Evolutionary conservation across 176 grass and related monocot genomes (phyloP).

Genomic region (Avena insularis): DNA sequence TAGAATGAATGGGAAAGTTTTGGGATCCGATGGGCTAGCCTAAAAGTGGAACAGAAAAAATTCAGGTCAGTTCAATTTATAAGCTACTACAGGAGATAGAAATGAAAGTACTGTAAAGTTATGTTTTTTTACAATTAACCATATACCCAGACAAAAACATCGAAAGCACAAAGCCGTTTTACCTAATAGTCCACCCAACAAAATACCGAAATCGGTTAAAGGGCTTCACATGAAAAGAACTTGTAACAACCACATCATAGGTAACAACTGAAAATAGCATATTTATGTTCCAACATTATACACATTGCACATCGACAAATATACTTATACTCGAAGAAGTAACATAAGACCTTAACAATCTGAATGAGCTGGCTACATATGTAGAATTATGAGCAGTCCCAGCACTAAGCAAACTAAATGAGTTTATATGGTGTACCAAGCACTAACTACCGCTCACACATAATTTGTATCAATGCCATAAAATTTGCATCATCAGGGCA

Average conservation of each 20-base stretch:
- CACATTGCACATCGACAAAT: not conserved
- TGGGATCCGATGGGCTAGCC: conserved; percentile 91
- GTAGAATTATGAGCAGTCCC: conserved; percentile 11
- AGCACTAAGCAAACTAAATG: conserved; percentile 14
- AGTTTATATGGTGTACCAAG: conserved; percentile 9
- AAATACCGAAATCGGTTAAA: conserved; percentile 30
- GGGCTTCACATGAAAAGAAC: not conserved
- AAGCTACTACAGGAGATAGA: conserved; percentile 31
- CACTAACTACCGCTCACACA: not conserved
- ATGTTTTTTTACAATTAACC: not conserved
- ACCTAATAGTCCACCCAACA: conserved; percentile 35
- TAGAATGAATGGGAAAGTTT: conserved; percentile 96
- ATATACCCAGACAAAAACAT: conserved; percentile 4
- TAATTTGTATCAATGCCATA: not conserved
- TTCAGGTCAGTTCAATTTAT: conserved; percentile 35
- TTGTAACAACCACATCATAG: not conserved
- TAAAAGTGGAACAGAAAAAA: conserved; percentile 48
- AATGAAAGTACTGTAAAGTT: conserved; percentile 11
- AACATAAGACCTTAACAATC: conserved; percentile 11
- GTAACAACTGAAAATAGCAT: conserved; percentile 3
- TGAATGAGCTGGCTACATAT: not conserved
- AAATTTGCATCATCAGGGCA: conserved; percentile 3
- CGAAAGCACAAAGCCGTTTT: conserved; percentile 24
- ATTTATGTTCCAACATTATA: conserved; percentile 1
- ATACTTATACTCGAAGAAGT: not conserved